A percentile compares a stretch with the other conserved stretches of the same genome.
Conservation (phyloP, 768 basidiomycete genomes). For the Pholiota microspora region DNA sequence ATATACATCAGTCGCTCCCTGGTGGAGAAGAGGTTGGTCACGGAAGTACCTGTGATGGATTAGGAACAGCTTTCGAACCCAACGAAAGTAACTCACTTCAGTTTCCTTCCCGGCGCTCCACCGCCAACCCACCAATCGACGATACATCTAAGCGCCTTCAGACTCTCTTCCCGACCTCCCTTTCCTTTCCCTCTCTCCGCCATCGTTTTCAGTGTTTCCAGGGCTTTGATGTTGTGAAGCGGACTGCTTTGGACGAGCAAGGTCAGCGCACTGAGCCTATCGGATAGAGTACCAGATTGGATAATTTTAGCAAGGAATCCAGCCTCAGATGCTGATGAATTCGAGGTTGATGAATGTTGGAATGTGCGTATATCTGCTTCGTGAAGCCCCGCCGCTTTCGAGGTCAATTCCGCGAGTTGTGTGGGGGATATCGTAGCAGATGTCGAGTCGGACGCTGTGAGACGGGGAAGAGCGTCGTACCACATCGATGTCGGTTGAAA, state of each 20-base stretch:
- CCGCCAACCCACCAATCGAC: slow-evolving; percentile 98
- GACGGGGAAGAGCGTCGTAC: slow-evolving; percentile 47
- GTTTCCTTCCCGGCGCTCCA: slow-evolving; percentile 83
- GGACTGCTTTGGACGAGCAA: slow-evolving; percentile 88
- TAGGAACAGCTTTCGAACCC: background rate
- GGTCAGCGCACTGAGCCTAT: slow-evolving; percentile 87
- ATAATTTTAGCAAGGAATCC: slow-evolving; percentile 85
- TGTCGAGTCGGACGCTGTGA: slow-evolving; percentile 29
- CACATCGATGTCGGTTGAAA: slow-evolving; percentile 48
- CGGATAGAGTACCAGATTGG: slow-evolving; percentile 85
- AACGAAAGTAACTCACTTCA: slow-evolving; percentile 55
- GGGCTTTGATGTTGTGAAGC: slow-evolving; percentile 77
- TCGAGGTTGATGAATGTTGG: slow-evolving; percentile 48
- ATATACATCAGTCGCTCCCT: slow-evolving; percentile 64
- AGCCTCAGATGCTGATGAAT: slow-evolving; percentile 69
- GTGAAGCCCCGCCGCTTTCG: slow-evolving; percentile 50
- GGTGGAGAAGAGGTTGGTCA: slow-evolving; percentile 76
- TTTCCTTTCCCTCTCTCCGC: slow-evolving; percentile 77
- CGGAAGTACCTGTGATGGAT: slow-evolving; percentile 73
- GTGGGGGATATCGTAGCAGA: slow-evolving; percentile 35
- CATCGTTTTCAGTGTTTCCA: slow-evolving; percentile 75
- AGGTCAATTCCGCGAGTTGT: slow-evolving; percentile 43
- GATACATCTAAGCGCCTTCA: slow-evolving; percentile 88
- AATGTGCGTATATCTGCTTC: slow-evolving; percentile 41
- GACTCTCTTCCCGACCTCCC: slow-evolving; percentile 88